Evolutionary conservation across 306 rosid species (phyloP).

Genomic region (Acacia acuminata): DNA sequence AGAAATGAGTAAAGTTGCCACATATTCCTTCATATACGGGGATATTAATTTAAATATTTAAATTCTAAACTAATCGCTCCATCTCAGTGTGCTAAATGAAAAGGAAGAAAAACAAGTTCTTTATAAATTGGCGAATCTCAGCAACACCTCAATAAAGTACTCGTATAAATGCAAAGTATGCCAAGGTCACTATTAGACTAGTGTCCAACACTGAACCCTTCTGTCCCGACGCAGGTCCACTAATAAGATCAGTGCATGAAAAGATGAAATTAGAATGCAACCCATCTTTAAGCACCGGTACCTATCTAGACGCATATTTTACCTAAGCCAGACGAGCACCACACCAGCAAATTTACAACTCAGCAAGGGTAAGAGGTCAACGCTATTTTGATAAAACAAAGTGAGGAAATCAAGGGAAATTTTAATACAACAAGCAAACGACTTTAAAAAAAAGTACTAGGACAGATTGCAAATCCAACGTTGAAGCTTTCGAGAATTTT

Average conservation of each 20-base stretch:
- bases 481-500: slow-evolving; percentile 48
- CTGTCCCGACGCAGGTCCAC: slow-evolving; percentile 69
- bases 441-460: slow-evolving; percentile 44
- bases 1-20: neutral
- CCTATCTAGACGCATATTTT: slow-evolving; percentile 39
- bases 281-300: slow-evolving; percentile 51
- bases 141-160: slow-evolving; percentile 38
- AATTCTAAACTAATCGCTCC: neutral
- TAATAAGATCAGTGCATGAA: slow-evolving; percentile 60
- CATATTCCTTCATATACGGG: slow-evolving; percentile 18
- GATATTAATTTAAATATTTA: slow-evolving; percentile 8
- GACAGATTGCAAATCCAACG: slow-evolving; percentile 43
- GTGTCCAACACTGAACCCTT: slow-evolving; percentile 46
- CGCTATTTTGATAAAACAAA: slow-evolving; percentile 49
- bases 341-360: slow-evolving; percentile 42
- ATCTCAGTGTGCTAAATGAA: slow-evolving; percentile 8
- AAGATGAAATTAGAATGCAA: slow-evolving; percentile 63
- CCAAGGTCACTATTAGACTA: slow-evolving; percentile 43
- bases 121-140: slow-evolving; percentile 37
- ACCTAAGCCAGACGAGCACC: slow-evolving; percentile 30
- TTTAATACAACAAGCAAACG: slow-evolving; percentile 34
- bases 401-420: slow-evolving; percentile 46
- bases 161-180: slow-evolving; percentile 46
- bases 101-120: slow-evolving; percentile 34
- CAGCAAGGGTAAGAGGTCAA: slow-evolving; percentile 52